Evolutionary conservation across 2,329 filamentous ascomycete species (phyloP).

Genomic region (Colletotrichum liaoningense): DNA sequence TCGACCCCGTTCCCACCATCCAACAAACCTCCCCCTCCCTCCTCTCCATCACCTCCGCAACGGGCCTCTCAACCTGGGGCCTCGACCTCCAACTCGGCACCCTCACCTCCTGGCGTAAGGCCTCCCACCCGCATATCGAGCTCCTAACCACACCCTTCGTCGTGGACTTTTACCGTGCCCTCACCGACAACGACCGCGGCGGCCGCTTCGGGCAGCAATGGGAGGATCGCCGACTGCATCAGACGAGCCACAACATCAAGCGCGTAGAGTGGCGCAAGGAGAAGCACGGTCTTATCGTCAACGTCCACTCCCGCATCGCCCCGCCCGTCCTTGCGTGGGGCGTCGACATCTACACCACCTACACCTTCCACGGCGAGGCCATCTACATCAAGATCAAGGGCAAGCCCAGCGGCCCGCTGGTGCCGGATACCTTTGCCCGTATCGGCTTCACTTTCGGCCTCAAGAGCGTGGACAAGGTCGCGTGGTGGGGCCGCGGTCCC

Average conservation of each 20-base stretch:
- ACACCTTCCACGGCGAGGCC: conserved; percentile 62
- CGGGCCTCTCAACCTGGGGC: conserved; percentile 52
- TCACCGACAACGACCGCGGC: conserved; percentile 74
- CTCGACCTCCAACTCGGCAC: conserved; percentile 57
- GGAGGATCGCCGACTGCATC: conserved; percentile 59
- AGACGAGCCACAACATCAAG: conserved; percentile 56
- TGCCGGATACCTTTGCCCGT: conserved; percentile 69
- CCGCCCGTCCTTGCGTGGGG: conserved; percentile 74
- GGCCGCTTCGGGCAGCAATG: conserved; percentile 68
- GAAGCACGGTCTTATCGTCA: conserved; percentile 50
- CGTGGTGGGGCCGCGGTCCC: conserved; percentile 77
- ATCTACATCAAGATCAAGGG: conserved; percentile 63
- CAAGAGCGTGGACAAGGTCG: conserved; percentile 49
- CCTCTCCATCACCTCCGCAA: conserved; percentile 49
- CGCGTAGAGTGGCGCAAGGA: conserved; percentile 46
- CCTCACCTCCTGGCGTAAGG: conserved; percentile 54
- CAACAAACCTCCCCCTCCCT: conserved; percentile 33
- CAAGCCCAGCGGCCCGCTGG: conserved; percentile 57
- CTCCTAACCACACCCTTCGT: conserved; percentile 57
- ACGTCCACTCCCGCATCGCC: conserved; percentile 65
- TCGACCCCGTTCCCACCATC: conserved; percentile 25
- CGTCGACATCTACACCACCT: conserved; percentile 61
- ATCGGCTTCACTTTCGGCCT: conserved; percentile 68
- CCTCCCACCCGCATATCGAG: conserved; percentile 44
- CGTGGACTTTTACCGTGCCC: conserved; percentile 72